Evolutionary conservation across 768 basidiomycete genomes (phyloP).

Genomic region (Suillus occidentalis): DNA sequence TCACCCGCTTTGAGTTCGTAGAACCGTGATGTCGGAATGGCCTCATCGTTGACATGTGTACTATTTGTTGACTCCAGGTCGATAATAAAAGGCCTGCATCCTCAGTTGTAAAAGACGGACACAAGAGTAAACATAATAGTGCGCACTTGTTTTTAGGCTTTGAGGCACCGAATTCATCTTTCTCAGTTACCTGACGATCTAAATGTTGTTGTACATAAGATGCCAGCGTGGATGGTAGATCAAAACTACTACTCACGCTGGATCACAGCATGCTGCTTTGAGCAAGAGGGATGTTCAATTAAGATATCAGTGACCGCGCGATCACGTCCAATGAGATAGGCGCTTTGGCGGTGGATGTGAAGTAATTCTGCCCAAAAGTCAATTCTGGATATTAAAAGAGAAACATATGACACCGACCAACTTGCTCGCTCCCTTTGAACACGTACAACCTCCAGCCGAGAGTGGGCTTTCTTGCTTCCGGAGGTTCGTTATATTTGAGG

Average conservation of each 20-base stretch:
- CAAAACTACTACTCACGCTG: slow-evolving; percentile 62
- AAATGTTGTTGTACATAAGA: slow-evolving; percentile 7
- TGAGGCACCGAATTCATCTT: slow-evolving; percentile 80
- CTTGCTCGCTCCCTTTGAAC: slow-evolving; percentile 93
- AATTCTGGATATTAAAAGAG: not conserved
- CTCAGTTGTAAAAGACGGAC: slow-evolving; percentile 10
- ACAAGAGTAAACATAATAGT: not conserved
- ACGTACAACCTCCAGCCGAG: slow-evolving; percentile 95
- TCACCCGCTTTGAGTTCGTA: slow-evolving; percentile 81
- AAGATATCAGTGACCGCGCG: slow-evolving; percentile 82
- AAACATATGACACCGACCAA: slow-evolving; percentile 57
- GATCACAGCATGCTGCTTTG: slow-evolving; percentile 97
- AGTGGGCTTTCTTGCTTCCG: slow-evolving; percentile 91
- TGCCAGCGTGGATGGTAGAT: slow-evolving; percentile 10
- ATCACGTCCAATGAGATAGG: slow-evolving; percentile 92
- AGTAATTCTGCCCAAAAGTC: slow-evolving; percentile 62
- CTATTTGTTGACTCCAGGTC: slow-evolving; percentile 99
- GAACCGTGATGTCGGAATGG: slow-evolving; percentile 83
- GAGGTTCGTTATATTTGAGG: slow-evolving; percentile 97
- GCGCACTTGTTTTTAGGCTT: slow-evolving; percentile 85
- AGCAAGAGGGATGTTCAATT: slow-evolving; percentile 94
- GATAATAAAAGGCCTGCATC: slow-evolving; percentile 88
- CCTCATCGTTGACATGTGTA: slow-evolving; percentile 85
- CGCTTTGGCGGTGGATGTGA: slow-evolving; percentile 92
- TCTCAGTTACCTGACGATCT: slow-evolving; percentile 84